Evolutionary conservation across 192 early-diverging fungal genomes (phyloP).

Genomic region (Paraglomus brasilianum): DNA sequence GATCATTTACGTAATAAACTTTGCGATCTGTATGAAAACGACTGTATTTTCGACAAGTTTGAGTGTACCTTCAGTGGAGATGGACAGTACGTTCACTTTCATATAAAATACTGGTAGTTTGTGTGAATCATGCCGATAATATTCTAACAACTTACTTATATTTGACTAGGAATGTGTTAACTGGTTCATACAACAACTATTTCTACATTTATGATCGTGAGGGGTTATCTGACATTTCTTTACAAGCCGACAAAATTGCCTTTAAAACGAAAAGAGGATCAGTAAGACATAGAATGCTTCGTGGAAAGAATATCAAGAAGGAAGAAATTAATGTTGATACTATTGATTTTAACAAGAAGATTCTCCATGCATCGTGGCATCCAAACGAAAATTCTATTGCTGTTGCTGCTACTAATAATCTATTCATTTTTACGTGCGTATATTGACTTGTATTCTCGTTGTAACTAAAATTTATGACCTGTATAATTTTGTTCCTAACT

Average conservation of each 20-base stretch:
- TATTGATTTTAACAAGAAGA: slow-evolving; percentile 95
- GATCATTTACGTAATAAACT: slow-evolving; percentile 93
- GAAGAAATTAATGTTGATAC: slow-evolving; percentile 83
- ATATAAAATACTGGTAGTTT: neutral
- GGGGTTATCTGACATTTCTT: slow-evolving; percentile 75
- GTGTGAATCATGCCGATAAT: slow-evolving; percentile 4
- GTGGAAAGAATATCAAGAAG: slow-evolving; percentile 52
- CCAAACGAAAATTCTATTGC: slow-evolving; percentile 97
- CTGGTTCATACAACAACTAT: slow-evolving; percentile 99
- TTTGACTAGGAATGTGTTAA: slow-evolving; percentile 68
- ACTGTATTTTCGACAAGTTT: slow-evolving; percentile 99
- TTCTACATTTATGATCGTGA: slow-evolving; percentile 93
- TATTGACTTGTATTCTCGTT: neutral
- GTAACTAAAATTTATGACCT: neutral
- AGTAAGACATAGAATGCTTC: slow-evolving; percentile 69
- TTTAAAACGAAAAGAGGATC: slow-evolving; percentile 94
- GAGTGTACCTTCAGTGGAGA: slow-evolving; percentile 97
- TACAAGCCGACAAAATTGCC: slow-evolving; percentile 97
- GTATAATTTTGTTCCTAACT: neutral
- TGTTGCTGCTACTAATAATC: slow-evolving; percentile 98
- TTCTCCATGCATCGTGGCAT: slow-evolving; percentile 98
- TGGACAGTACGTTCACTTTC: slow-evolving; percentile 69
- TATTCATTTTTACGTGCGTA: slow-evolving; percentile 86
- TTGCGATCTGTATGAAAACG: slow-evolving; percentile 99
- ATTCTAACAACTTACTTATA: slow-evolving; percentile 5